Percentiles rank a stretch among this genome's conserved stretches.
These are phyloP conservation scores for Oenanthe sinensis DNA, from an alignment of 129 eudicot genomes.

Conservation along the genomic window DNA sequence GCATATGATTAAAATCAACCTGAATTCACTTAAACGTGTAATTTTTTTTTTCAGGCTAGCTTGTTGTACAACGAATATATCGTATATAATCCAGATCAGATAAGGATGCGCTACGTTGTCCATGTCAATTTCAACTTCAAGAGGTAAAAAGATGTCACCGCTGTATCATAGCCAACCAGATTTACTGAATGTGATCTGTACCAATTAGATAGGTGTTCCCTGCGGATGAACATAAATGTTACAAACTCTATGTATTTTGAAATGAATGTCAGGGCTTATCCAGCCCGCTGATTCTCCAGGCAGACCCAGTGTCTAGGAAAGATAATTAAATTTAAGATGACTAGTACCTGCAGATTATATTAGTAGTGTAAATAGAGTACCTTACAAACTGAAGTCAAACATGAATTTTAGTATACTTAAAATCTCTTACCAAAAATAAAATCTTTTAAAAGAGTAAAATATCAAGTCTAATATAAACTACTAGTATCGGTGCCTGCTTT, in stretches of 20 bases:
- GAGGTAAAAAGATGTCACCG: background rate
- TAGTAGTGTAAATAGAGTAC: background rate
- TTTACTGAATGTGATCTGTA: background rate
- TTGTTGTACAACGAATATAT: conserved; percentile 89
- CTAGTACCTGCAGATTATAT: conserved; percentile 42
- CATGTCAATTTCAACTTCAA: conserved; percentile 65
- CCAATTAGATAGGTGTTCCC: background rate
- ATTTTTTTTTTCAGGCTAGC: conserved; percentile 45
- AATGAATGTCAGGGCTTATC: background rate
- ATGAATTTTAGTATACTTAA: background rate
- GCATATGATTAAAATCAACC: background rate
- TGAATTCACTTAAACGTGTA: background rate
- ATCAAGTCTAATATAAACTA: too few relatives aligned
- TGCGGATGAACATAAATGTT: background rate
- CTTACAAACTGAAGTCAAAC: conserved; percentile 1
- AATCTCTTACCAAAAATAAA: too few relatives aligned
- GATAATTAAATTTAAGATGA: conserved; percentile 84
- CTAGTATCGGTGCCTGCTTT: too few relatives aligned
- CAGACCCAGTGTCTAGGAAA: conserved; percentile 87
- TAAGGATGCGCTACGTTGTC: conserved; percentile 84
- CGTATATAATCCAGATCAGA: conserved; percentile 88
- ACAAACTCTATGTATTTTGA: background rate
- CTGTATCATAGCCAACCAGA: background rate
- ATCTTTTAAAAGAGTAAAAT: too few relatives aligned
- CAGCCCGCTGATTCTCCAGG: conserved; percentile 41